Evolutionary conservation across 108 stramenopile species (phyloP).

Genomic region (Chaetoceros muelleri): DNA sequence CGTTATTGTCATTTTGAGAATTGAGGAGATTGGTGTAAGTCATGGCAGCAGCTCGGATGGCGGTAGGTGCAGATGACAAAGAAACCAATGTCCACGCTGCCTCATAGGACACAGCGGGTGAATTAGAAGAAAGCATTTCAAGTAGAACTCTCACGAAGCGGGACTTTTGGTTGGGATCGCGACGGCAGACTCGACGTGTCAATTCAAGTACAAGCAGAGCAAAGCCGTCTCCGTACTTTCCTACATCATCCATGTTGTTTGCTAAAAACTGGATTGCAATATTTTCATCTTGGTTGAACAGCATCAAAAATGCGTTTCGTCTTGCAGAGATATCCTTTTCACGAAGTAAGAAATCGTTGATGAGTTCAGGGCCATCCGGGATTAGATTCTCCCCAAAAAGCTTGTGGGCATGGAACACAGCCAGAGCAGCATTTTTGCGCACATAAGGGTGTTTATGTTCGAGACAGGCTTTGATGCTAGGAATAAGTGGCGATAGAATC

Average conservation of each 20-base stretch:
- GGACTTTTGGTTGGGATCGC: slow-evolving; percentile 95
- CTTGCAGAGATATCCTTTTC: slow-evolving; percentile 91
- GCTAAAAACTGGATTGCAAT: slow-evolving; percentile 95
- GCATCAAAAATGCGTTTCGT: slow-evolving; percentile 98
- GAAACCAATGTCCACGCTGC: slow-evolving; percentile 98
- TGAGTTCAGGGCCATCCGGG: slow-evolving; percentile 96
- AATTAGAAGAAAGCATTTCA: slow-evolving; percentile 83
- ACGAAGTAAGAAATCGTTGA: slow-evolving; percentile 69
- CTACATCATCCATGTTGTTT: slow-evolving; percentile 87
- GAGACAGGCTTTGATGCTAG: slow-evolving; percentile 89
- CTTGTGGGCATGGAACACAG: slow-evolving; percentile 89
- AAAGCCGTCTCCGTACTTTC: slow-evolving; percentile 92
- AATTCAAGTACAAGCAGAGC: slow-evolving; percentile 94
- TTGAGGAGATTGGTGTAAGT: slow-evolving; percentile 96
- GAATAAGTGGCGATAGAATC: slow-evolving; percentile 94
- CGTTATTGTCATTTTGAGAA: slow-evolving; percentile 96
- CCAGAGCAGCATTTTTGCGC: slow-evolving; percentile 94
- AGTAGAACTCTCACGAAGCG: slow-evolving; percentile 95
- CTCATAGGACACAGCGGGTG: slow-evolving; percentile 95
- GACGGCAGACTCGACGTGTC: slow-evolving; percentile 90
- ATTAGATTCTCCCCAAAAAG: slow-evolving; percentile 83
- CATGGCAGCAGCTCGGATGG: slow-evolving; percentile 92
- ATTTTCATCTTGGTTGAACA: slow-evolving; percentile 92
- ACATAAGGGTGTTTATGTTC: slow-evolving; percentile 97
- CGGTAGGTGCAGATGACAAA: slow-evolving; percentile 95